Conservation (phyloP, 2,329 filamentous ascomycete species). For the Clathrospora elynae region DNA sequence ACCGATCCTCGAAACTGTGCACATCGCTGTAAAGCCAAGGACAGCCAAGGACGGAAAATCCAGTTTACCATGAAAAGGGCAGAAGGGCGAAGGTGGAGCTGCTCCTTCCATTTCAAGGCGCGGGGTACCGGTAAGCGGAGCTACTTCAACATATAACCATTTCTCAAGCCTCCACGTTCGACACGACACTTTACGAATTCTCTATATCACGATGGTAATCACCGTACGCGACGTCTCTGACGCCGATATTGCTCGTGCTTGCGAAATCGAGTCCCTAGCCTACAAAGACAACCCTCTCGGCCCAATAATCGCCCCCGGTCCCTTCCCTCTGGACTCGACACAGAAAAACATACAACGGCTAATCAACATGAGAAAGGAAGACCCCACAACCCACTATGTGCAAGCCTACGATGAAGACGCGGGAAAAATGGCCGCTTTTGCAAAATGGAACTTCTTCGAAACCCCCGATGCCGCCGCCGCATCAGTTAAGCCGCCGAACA, state of each 20-base stretch:
- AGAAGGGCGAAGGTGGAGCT: too few species aligned
- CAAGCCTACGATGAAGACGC: conserved; percentile 35
- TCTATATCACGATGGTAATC: too few species aligned
- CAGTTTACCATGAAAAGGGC: too few species aligned
- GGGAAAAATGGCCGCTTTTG: conserved; percentile 33
- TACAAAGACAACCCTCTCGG: conserved; percentile 25
- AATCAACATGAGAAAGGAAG: conserved; percentile 16
- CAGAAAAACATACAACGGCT: conserved; percentile 16
- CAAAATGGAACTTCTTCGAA: conserved; percentile 39
- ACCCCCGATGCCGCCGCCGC: conserved; percentile 19
- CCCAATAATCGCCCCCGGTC: conserved; percentile 33
- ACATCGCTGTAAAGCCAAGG: too few species aligned
- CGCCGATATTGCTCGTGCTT: conserved; percentile 29
- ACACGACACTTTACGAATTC: too few species aligned
- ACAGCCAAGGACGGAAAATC: too few species aligned
- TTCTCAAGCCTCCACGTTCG: too few species aligned
- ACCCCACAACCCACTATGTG: conserved; percentile 20
- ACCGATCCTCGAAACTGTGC: too few species aligned
- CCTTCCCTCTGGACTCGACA: conserved; percentile 22
- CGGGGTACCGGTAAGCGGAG: too few species aligned
- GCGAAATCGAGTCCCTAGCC: conserved; percentile 29
- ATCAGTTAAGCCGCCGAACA: conserved; percentile 16
- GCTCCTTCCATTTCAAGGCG: too few species aligned
- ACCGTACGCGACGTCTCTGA: conserved; percentile 29
- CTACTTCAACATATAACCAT: too few species aligned